These are phyloP conservation scores for Mortierella sp. DNA, from an alignment of 371 early-diverging fungal species.

Conservation along the genomic window DNA sequence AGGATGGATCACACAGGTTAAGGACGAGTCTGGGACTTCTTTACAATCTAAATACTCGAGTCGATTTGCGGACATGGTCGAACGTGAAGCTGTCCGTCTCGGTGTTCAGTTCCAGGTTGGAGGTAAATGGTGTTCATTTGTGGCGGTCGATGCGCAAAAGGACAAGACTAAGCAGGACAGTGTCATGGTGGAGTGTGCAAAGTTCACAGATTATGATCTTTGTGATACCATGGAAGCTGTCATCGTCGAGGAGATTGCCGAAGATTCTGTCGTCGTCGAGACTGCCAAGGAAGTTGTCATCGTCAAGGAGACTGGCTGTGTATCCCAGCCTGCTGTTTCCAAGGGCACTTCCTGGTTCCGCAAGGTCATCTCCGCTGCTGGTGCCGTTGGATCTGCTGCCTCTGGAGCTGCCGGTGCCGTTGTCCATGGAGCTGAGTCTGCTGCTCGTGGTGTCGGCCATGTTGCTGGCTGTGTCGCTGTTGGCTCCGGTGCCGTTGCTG, in stretches of 20 bases:
- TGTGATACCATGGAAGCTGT: no score
- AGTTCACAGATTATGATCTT: no score
- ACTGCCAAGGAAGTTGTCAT: not conserved
- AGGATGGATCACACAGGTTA: conserved; percentile 24
- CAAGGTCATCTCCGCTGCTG: not conserved
- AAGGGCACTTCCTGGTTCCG: conserved; percentile 37
- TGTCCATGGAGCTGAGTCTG: conserved; percentile 5
- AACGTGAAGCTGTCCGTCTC: conserved; percentile 19
- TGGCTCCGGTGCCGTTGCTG: conserved; percentile 4
- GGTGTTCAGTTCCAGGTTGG: conserved; percentile 17
- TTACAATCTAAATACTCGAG: conserved; percentile 3
- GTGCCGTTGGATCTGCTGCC: no score
- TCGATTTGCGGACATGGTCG: conserved; percentile 11
- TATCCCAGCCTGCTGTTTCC: conserved; percentile 19
- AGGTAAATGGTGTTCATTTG: conserved; percentile 24
- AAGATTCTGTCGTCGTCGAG: no score
- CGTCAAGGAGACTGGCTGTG: conserved; percentile 11
- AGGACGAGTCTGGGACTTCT: not conserved
- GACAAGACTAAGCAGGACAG: no score
- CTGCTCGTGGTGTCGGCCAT: not conserved
- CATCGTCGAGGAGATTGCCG: no score
- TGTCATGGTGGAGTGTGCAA: no score
- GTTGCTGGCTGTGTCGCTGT: not conserved
- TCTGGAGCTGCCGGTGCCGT: conserved; percentile 12
- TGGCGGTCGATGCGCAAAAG: conserved; percentile 2